Evolutionary conservation across 78 protist species (phyloP), one percentile per base, ranked within the genome.

Genomic region (Dictyostelium purpureum): DNA sequence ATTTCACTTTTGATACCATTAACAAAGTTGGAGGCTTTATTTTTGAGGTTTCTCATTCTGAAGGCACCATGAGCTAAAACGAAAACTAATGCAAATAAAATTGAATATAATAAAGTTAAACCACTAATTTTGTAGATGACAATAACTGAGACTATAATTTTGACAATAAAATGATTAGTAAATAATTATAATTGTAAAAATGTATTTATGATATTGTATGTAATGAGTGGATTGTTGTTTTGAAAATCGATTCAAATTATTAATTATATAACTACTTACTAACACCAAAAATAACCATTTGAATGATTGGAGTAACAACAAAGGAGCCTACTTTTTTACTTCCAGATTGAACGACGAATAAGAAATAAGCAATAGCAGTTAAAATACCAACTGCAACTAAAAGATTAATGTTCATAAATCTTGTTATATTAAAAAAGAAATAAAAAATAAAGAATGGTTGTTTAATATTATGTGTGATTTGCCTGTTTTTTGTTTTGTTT

Each of bases 61-160:
- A 56, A 10, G 1, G 54, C 43, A 33, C 69, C 35, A 67, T 80
- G 89, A 35, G 70, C 89, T 37, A 80, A 51, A 63, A 80, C 77
- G 54, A 51, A 16, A 40, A 67, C 47, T 73, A 67, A 63, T 80
- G 89, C 19, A n/a, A 80, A 2, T 33, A 67, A 33, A 0, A 69
- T 80, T 26, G 89, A 67, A 38, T 80, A 80, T 38, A 80, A 67
- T n/a, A 80, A 52, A 9, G 89, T 80, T 28, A 80, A 49, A 16
- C 89, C 89, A 51, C 89, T 80, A n/a, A 66, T 21, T 42, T 80
- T 80, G 75, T 80, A 80, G 16, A 80, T 37, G 5, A 45, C 24
- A 42, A 61, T 19, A 6, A 65, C 37, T 5, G 88, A 79, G n/a
- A 79, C 87, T 79, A 33, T 6, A 18, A 9, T 0, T 19, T 33